Evolutionary conservation across 306 rosid species (phyloP).

Genomic region (Trifolium pratense): DNA sequence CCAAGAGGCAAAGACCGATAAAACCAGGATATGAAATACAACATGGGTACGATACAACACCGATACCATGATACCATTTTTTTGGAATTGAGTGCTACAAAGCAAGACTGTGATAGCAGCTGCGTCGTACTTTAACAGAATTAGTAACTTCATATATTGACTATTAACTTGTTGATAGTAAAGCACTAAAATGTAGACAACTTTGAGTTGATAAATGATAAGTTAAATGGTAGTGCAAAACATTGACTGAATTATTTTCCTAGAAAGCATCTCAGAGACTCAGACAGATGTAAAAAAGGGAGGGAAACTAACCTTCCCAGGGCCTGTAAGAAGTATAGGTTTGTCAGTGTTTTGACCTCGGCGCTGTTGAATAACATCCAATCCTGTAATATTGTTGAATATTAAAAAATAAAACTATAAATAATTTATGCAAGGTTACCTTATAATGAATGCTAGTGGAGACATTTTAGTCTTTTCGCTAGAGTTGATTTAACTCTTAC

Average conservation of each 20-base stretch:
- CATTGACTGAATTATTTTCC: slow-evolving; percentile 15
- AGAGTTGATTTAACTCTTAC: slow-evolving; percentile 22
- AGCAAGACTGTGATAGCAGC: slow-evolving; percentile 6
- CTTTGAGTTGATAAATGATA: slow-evolving; percentile 13
- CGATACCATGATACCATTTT: not conserved
- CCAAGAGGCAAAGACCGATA: slow-evolving; percentile 8
- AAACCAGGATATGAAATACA: not conserved
- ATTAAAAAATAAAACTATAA: slow-evolving; percentile 13
- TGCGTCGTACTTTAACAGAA: slow-evolving; percentile 4
- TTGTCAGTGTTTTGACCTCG: slow-evolving; percentile 81
- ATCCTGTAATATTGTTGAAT: slow-evolving; percentile 49
- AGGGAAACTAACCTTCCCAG: slow-evolving; percentile 72
- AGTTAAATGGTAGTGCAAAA: slow-evolving; percentile 18
- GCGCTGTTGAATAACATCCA: slow-evolving; percentile 86
- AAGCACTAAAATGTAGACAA: slow-evolving; percentile 11
- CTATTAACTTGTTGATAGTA: slow-evolving; percentile 2
- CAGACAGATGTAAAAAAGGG: slow-evolving; percentile 17
- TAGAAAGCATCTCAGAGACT: slow-evolving; percentile 32
- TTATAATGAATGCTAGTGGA: not conserved
- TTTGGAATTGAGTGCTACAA: not conserved
- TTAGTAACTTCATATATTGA: not conserved
- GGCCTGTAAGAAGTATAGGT: slow-evolving; percentile 85
- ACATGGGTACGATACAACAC: not conserved
- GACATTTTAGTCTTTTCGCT: not conserved
- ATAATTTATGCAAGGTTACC: slow-evolving; percentile 11